Base-by-base conservation (phyloP, 768 basidiomycete genomes). In the Podaxis carcinomalis region DNA sequence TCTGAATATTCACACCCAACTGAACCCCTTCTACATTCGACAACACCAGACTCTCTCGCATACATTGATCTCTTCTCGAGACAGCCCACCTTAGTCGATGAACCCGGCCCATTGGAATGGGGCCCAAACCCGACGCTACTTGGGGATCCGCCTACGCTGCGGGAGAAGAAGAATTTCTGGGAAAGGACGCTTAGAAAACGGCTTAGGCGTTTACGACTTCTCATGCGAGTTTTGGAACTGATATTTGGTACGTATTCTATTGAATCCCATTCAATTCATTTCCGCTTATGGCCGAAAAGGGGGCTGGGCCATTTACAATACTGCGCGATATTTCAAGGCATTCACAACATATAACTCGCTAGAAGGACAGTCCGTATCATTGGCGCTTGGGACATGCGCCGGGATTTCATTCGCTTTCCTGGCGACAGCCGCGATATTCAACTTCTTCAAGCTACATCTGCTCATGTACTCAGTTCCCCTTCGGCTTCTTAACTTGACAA, bases 251-350 rank as follows among this genome's bases (percentile, higher is more conserved):
- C 64, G 80, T 68, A 37, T 27, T 10, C 13, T 11, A 46, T 23
- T 44, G 10, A 40, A 49, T n/a, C 32, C 61, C 42, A 23, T 49
- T 56, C 9, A 54, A 44, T 47, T 47, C 4, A 59, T 52, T 62
- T 60, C 35, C 39, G 19, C 21, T 59, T 10, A 36, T 52, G 55
- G 19, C n/a, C 10, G 49, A 27, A 13, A 57, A 89, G 87, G 74
- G 62, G 69, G 68, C 28, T 92, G 88, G 86, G 80, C 83, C 27
- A 68, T 76, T 6, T 91, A 88, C 69, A 86, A 80, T 62, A 77
- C 81, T 5, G 69, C 84, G 56, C 85, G 89, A 47, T 92, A 91
- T 68, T 86, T 81, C 66, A 66, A 90, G 10, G 84, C 87, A 3
- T 87, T 80, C 65, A 74, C 73, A 9, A 65, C 73, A 16, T 81